Base-by-base conservation (phyloP, 148 eudicot species). In the Rhododendron griersonianum region DNA sequence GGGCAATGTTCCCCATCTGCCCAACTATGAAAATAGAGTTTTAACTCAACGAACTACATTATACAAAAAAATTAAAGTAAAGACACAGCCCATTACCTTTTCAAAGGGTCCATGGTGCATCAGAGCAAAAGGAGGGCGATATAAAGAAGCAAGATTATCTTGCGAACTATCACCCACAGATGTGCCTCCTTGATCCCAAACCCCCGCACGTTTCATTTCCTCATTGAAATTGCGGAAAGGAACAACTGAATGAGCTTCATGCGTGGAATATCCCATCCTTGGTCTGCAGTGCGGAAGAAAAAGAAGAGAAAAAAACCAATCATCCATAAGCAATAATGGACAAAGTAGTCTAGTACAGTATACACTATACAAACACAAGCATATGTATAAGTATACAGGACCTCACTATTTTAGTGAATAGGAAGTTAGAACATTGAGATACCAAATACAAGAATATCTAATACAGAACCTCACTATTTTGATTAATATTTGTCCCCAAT, bases 171-270 rank as follows among this genome's bases (percentile, higher is more conserved):
- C 96, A 59, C 87, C 87, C 10, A 87, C 87, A 37, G 99, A 92
- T 30, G 96, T 45, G 84, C 94, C 92, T 86, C 93, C 95, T 93
- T 93, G 89, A 25, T 93, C 95, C 98, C 98, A 95, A 19, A 96
- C 90, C 37, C 90, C 93, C 30, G 96, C 90, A 73, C 79, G 92
- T 82, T 84, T 94, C 91, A 91, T 89, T 92, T 97, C 99, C 89
- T 97, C 98, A 82, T 93, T 93, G 88, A 95, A 97, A 88, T 95
- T 94, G 87, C 98, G 98, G 86, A 97, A 97, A 44, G 99, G 95
- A 81, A 92, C 94, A 39, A 93, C 93, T 63, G 93, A 84, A 88
- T 88, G 93, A 87, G 94, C 87, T 87, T 86, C 96, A 76, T 87
- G 91, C 55, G 91, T 78, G 45, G 95, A 85, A 89, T 91, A 87